Evolutionary conservation across 768 basidiomycete genomes (phyloP).

Genomic region (Pleurotus platypus): DNA sequence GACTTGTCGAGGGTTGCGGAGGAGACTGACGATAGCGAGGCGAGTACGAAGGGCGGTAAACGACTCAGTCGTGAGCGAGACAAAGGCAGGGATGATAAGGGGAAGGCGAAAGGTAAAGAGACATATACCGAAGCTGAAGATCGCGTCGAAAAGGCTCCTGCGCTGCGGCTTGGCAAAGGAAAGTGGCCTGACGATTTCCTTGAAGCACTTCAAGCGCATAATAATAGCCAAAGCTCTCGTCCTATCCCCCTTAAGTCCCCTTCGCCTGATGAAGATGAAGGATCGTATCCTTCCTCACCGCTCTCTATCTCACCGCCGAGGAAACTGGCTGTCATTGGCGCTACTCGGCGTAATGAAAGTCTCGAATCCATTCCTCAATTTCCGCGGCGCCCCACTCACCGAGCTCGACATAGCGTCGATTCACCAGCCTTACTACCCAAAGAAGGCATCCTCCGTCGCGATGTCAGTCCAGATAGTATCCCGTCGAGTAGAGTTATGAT

Average conservation of each 20-base stretch:
- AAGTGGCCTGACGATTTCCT: constrained; percentile 85
- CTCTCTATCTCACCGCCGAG: constrained; percentile 44
- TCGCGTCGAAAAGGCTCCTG: constrained; percentile 27
- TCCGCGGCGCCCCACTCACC: constrained; percentile 59
- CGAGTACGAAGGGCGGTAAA: constrained; percentile 33
- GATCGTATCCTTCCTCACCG: constrained; percentile 21
- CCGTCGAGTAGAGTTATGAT: constrained; percentile 43
- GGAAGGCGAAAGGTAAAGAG: constrained; percentile 19
- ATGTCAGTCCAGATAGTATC: constrained; percentile 56
- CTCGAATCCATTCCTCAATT: constrained; percentile 44
- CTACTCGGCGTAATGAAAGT: constrained; percentile 40
- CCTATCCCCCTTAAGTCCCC: constrained; percentile 25
- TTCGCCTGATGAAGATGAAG: constrained; percentile 20
- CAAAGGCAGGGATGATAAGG: constrained; percentile 14
- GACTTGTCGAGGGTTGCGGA: constrained; percentile 70
- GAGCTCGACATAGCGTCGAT: constrained; percentile 64
- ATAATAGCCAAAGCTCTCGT: constrained; percentile 18
- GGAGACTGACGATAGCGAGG: constrained; percentile 61
- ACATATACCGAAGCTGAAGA: constrained; percentile 19
- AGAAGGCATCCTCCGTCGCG: constrained; percentile 43
- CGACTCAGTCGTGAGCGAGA: constrained; percentile 15
- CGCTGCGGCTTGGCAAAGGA: constrained; percentile 67
- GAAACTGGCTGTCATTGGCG: constrained; percentile 54
- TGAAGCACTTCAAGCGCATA: constrained; percentile 45
- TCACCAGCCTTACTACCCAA: constrained; percentile 43